phyloP scores from a whole-genome alignment of 805 yeast genomes.

The Nakazawaea populi region DNA sequence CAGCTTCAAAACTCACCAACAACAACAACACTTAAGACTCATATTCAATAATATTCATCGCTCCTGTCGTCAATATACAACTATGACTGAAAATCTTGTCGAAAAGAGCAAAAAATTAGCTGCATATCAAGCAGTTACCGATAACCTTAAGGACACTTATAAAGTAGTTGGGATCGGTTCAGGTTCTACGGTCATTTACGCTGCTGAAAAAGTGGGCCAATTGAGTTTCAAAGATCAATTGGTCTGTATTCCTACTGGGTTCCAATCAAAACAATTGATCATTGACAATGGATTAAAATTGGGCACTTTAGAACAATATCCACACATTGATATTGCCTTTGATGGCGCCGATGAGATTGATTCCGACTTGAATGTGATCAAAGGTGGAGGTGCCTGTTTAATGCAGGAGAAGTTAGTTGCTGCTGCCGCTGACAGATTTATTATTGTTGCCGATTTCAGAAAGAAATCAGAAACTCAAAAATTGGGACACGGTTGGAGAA shows the following conservation, averaged over 20 bases:
- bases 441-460: conserved; percentile 89
- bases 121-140: conserved; percentile 90
- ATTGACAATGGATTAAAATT: conserved; percentile 71
- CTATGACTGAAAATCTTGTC: conserved; percentile 28
- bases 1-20: not conserved
- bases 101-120: conserved; percentile 88
- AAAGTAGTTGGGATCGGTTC: conserved; percentile 90
- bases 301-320: conserved; percentile 79
- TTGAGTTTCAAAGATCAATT: conserved; percentile 44
- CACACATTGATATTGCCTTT: conserved; percentile 84
- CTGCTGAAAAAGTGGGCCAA: conserved; percentile 90
- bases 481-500: conserved; percentile 77
- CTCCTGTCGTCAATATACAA: not conserved
- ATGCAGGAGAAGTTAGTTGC: conserved; percentile 96
- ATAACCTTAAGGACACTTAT: conserved; percentile 63
- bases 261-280: conserved; percentile 86
- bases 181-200: conserved; percentile 96
- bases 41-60: not conserved
- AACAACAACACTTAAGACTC: not conserved
- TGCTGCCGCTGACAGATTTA: conserved; percentile 63
- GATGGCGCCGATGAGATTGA: conserved; percentile 99
- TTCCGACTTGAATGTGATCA: conserved; percentile 71
- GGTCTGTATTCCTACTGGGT: conserved; percentile 92
- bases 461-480: conserved; percentile 56
- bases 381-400: conserved; percentile 98